These are phyloP conservation scores for Umbelopsis isabellina DNA, from an alignment of 192 early-diverging fungal genomes.

Conservation along the genomic window DNA sequence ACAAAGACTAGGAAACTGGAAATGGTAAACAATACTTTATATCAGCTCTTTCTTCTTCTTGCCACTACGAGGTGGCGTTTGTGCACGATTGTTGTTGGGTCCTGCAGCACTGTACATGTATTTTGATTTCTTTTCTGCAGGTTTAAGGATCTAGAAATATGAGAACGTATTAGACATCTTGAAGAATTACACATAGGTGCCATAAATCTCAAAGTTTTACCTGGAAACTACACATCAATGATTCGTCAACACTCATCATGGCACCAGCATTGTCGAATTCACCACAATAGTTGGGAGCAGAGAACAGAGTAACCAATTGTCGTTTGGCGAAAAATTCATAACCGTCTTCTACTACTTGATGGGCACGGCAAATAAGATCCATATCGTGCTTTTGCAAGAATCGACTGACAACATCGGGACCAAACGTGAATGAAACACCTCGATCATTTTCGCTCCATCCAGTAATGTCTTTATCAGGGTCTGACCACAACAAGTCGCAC, in stretches of 20 bases:
- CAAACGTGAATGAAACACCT: conserved; percentile 95
- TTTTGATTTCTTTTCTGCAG: conserved; percentile 35
- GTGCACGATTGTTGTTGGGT: conserved; percentile 27
- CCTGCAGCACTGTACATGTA: conserved; percentile 19
- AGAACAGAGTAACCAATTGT: conserved; percentile 90
- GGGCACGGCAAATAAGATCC: conserved; percentile 90
- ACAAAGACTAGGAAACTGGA: too few species aligned
- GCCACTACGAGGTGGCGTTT: conserved; percentile 14
- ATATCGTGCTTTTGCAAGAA: conserved; percentile 93
- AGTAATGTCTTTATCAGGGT: conserved; percentile 94
- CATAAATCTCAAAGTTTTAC: conserved; percentile 38
- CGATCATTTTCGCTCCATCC: conserved; percentile 98
- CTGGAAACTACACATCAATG: conserved; percentile 91
- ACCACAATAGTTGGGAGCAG: conserved; percentile 96
- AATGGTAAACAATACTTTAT: not conserved
- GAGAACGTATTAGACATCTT: not conserved
- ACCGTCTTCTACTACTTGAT: conserved; percentile 98
- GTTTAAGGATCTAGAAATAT: conserved; percentile 25
- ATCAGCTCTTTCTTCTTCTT: conserved; percentile 25
- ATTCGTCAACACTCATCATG: conserved; percentile 91
- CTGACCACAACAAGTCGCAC: conserved; percentile 96
- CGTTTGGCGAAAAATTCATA: conserved; percentile 96
- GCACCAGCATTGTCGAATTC: conserved; percentile 94
- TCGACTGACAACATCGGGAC: conserved; percentile 86
- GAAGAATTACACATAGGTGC: not conserved